Conservation (phyloP, 1,284 basidiomycete genomes). For the Rhodotorula sp. region DNA sequence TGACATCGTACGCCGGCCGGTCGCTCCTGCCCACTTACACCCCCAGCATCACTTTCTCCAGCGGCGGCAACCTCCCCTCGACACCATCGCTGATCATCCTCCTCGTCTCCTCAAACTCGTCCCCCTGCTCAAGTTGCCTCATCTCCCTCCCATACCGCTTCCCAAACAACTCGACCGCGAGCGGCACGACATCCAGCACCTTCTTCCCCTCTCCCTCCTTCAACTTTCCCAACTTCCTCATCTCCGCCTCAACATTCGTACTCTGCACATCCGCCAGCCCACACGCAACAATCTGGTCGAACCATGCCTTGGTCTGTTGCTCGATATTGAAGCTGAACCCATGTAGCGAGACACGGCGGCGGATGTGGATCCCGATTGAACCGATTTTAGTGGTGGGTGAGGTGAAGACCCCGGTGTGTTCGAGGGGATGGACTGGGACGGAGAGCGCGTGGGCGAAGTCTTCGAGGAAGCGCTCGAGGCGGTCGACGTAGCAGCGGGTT, state of each 20-base stretch:
- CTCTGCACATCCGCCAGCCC: slow-evolving; percentile 72
- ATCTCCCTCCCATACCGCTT: slow-evolving; percentile 47
- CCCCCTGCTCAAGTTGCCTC: slow-evolving; percentile 40
- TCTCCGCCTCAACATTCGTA: slow-evolving; percentile 29
- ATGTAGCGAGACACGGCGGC: slow-evolving; percentile 88
- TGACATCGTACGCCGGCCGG: too few species aligned
- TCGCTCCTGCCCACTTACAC: slow-evolving; percentile 4
- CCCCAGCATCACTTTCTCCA: slow-evolving; percentile 12
- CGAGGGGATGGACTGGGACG: slow-evolving; percentile 58
- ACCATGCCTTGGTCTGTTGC: slow-evolving; percentile 73
- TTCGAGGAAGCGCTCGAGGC: slow-evolving; percentile 50
- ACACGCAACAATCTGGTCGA: slow-evolving; percentile 84
- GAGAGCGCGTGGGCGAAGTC: slow-evolving; percentile 44
- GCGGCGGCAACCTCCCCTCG: slow-evolving; percentile 20
- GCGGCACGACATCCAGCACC: slow-evolving; percentile 36
- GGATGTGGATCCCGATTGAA: slow-evolving; percentile 94
- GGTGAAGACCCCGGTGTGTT: slow-evolving; percentile 75
- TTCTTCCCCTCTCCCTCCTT: slow-evolving; percentile 14
- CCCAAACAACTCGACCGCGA: slow-evolving; percentile 42
- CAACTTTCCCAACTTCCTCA: slow-evolving; percentile 5
- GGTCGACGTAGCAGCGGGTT: slow-evolving; percentile 54
- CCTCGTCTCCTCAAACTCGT: slow-evolving; percentile 39
- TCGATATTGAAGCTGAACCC: slow-evolving; percentile 94
- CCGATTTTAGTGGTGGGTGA: slow-evolving; percentile 70
- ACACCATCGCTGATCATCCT: slow-evolving; percentile 25